phyloP scores from a whole-genome alignment of 2,329 filamentous ascomycete genomes.

The Talaromyces sp. region DNA sequence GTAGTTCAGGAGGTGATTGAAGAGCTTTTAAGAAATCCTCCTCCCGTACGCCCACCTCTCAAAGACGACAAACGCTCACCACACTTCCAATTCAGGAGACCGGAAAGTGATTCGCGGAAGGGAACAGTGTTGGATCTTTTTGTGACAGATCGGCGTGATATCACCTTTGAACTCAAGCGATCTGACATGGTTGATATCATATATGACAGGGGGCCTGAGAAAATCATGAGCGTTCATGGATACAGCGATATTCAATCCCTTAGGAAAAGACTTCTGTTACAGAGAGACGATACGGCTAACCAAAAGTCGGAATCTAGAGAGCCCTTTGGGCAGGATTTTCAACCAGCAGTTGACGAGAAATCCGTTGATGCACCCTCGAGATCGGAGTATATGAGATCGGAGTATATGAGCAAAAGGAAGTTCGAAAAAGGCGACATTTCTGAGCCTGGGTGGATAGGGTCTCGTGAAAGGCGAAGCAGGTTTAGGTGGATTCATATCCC shows the following conservation, averaged over 20 bases:
- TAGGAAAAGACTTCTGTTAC: neutral
- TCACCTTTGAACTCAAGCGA: slow-evolving; percentile 1
- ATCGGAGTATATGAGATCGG: neutral
- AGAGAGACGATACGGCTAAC: neutral
- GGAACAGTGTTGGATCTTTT: neutral
- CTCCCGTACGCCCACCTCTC: neutral
- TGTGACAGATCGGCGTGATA: neutral
- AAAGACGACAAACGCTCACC: neutral
- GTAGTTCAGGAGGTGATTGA: neutral
- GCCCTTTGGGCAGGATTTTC: neutral
- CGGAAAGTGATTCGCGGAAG: neutral
- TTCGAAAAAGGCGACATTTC: neutral
- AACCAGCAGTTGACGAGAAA: neutral
- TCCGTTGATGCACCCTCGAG: neutral
- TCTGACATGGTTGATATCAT: neutral
- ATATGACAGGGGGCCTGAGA: slow-evolving; percentile 2
- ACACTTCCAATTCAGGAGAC: neutral
- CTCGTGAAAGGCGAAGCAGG: neutral
- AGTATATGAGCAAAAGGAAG: neutral
- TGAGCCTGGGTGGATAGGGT: no score
- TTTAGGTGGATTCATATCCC: slow-evolving; percentile 1
- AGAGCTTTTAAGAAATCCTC: neutral
- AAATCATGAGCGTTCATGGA: neutral
- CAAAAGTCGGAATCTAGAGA: neutral
- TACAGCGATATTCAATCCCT: neutral